Percentiles rank a stretch among this genome's conserved stretches.
Conservation (phyloP, 768 basidiomycete genomes). For the Lentinula guzmanii region DNA sequence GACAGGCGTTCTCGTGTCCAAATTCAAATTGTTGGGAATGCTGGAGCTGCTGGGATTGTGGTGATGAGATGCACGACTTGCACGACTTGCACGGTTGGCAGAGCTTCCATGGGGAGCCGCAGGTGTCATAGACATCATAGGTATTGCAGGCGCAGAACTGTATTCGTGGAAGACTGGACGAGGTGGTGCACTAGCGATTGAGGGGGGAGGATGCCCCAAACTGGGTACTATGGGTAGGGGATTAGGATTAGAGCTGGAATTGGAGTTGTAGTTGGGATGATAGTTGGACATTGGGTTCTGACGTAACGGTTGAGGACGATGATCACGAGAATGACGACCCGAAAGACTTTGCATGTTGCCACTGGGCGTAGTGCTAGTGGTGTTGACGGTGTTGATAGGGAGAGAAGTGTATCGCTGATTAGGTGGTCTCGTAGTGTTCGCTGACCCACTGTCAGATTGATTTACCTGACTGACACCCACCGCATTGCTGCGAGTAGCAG, state of each 20-base stretch:
- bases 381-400: not conserved
- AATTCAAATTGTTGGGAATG: not conserved
- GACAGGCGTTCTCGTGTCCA: not conserved
- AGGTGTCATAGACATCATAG: not conserved
- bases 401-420: not conserved
- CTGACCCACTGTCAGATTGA: not conserved
- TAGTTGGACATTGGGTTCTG: not conserved
- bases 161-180: not conserved
- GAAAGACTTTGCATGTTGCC: not conserved
- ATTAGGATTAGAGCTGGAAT: not conserved
- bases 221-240: not conserved
- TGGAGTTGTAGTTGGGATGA: not conserved
- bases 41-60: not conserved
- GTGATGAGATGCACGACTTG: not conserved
- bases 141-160: not conserved
- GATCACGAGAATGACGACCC: not conserved
- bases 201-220: not conserved
- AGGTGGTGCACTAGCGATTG: not conserved
- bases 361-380: not conserved
- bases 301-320: not conserved
- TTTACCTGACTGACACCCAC: not conserved
- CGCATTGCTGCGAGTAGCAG: not conserved
- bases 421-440: not conserved
- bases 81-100: not conserved
- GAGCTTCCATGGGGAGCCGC: not conserved